phyloP scores from a whole-genome alignment of 805 yeast species.

The Candida ficus region DNA sequence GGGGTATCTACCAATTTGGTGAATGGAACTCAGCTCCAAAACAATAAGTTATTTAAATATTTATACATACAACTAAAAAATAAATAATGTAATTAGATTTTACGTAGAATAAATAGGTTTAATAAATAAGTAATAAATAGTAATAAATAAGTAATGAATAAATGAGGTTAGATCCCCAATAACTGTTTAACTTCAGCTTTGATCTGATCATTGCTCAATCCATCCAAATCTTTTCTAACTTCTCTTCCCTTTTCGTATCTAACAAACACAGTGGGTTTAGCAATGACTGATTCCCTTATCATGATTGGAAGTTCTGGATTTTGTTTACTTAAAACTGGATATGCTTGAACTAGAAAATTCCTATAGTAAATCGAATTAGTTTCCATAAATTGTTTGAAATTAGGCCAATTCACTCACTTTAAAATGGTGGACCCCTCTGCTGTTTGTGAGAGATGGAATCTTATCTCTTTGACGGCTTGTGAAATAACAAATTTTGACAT shows the following conservation, averaged over 20 bases:
- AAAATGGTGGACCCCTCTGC: conserved; percentile 65
- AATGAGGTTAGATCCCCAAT: too few relatives aligned
- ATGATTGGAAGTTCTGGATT: conserved; percentile 69
- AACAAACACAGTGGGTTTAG: conserved; percentile 69
- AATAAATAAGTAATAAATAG: conserved; percentile 2
- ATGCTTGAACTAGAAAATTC: conserved; percentile 55
- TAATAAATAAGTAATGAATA: conserved; percentile 3
- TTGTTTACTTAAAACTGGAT: conserved; percentile 57
- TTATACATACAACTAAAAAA: too few relatives aligned
- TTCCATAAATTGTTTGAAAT: not conserved
- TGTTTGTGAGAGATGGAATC: conserved; percentile 79
- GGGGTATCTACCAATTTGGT: conserved; percentile 61
- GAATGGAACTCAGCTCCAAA: conserved; percentile 8
- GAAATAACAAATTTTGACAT: conserved; percentile 33
- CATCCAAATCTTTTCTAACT: conserved; percentile 31
- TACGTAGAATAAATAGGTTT: too few relatives aligned
- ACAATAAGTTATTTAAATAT: conserved; percentile 3
- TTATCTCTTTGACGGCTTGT: conserved; percentile 62
- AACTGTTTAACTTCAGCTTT: conserved; percentile 19
- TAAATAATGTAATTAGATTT: too few relatives aligned
- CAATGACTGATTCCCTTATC: conserved; percentile 62
- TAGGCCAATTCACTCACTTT: conserved; percentile 33
- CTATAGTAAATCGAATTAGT: conserved; percentile 26
- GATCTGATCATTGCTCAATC: conserved; percentile 25
- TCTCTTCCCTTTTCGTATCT: conserved; percentile 48